Conservation (phyloP, 805 yeast species). For the Candida railenensis region DNA sequence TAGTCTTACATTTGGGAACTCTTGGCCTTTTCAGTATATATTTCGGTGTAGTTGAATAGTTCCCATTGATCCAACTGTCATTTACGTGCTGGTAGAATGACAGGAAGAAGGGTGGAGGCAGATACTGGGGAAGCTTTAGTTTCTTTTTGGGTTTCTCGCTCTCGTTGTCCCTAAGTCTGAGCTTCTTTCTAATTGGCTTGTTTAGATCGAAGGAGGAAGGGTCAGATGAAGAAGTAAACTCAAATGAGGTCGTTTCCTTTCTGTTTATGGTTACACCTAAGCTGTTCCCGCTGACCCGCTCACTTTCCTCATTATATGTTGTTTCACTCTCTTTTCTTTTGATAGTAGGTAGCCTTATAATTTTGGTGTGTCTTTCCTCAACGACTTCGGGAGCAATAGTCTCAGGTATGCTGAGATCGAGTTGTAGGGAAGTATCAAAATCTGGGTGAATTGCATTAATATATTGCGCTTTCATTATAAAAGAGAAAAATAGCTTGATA, state of each 20-base stretch:
- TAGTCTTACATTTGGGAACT: constrained; percentile 21
- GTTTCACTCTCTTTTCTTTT: neutral
- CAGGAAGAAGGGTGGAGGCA: constrained; percentile 11
- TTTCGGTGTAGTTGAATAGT: neutral
- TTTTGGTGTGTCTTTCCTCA: constrained; percentile 2
- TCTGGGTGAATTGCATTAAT: constrained; percentile 17
- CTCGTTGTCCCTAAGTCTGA: too few species aligned
- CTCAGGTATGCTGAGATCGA: neutral
- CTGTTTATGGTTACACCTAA: too few species aligned
- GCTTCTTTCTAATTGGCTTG: too few species aligned
- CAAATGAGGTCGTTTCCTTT: too few species aligned
- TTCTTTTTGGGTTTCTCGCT: too few species aligned
- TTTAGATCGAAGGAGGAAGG: neutral
- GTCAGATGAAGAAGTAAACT: neutral
- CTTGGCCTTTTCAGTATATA: constrained; percentile 13
- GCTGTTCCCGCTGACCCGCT: too few species aligned
- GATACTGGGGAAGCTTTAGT: constrained; percentile 11
- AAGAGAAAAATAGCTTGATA: neutral
- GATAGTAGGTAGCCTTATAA: constrained; percentile 1
- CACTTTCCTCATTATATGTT: neutral
- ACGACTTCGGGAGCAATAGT: constrained; percentile 5
- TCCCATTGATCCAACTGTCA: neutral
- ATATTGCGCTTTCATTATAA: neutral
- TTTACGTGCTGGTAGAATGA: constrained; percentile 1
- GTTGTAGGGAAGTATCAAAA: constrained; percentile 12